Evolutionary conservation across 2,329 filamentous ascomycete species (phyloP).

Genomic region (Thyridium curvatum): DNA sequence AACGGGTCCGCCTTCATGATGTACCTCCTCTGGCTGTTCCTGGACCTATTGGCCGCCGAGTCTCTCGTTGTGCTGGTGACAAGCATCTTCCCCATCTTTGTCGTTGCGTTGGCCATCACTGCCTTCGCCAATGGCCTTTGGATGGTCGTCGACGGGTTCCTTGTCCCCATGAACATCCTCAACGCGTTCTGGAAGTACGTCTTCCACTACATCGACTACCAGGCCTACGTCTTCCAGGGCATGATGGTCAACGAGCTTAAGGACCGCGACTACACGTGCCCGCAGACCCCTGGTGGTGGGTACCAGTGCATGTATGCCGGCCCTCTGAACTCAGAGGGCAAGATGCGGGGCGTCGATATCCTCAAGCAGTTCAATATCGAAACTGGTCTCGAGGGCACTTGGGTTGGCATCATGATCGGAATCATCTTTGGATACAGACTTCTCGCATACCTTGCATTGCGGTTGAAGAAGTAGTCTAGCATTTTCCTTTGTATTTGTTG

Average conservation of each 20-base stretch:
- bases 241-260: slow-evolving; percentile 90
- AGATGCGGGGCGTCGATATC: slow-evolving; percentile 64
- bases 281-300: slow-evolving; percentile 5
- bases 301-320: slow-evolving; percentile 68
- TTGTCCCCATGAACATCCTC: slow-evolving; percentile 60
- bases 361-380: slow-evolving; percentile 63
- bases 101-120: slow-evolving; percentile 68
- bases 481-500: no score
- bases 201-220: slow-evolving; percentile 84
- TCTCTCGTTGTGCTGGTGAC: slow-evolving; percentile 72
- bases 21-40: slow-evolving; percentile 77
- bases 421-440: slow-evolving; percentile 64
- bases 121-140: slow-evolving; percentile 83
- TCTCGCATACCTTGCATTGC: no score
- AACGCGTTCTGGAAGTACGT: slow-evolving; percentile 83
- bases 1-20: slow-evolving; percentile 61
- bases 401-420: slow-evolving; percentile 69
- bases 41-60: slow-evolving; percentile 78
- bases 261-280: slow-evolving; percentile 55
- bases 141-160: slow-evolving; percentile 81
- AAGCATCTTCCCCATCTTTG: slow-evolving; percentile 69
- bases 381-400: slow-evolving; percentile 54
- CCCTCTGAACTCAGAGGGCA: slow-evolving; percentile 53
- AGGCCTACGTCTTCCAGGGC: slow-evolving; percentile 76
- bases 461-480: no score